Evolutionary conservation across 2,329 filamentous ascomycete species (phyloP).

Genomic region (Emericellopsis cladophorae): DNA sequence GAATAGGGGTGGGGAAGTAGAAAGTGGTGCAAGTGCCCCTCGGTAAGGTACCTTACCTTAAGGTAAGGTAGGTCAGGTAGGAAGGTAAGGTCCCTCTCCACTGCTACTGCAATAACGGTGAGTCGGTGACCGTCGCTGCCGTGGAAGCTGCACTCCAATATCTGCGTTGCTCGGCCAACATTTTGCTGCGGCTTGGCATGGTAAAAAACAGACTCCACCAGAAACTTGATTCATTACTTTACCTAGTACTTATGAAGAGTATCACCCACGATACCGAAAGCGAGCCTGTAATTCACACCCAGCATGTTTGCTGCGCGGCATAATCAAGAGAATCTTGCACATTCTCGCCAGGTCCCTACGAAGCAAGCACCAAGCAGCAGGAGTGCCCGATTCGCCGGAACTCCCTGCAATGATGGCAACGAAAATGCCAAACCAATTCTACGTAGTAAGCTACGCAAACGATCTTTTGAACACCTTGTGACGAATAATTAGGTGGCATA

Average conservation of each 20-base stretch:
- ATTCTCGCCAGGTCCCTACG: conserved; percentile 57
- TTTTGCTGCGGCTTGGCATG: too few species aligned
- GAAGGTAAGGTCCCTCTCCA: not conserved
- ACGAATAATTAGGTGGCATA: too few species aligned
- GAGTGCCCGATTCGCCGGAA: conserved; percentile 63
- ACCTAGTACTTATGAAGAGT: not conserved
- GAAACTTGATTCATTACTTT: too few species aligned
- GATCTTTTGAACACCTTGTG: too few species aligned
- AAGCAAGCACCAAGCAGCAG: conserved; percentile 81
- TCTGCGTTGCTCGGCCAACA: too few species aligned
- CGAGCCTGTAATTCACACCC: not conserved
- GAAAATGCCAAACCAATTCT: conserved; percentile 55
- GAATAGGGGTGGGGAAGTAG: conserved; percentile 16
- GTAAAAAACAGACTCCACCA: too few species aligned
- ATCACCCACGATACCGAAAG: not conserved
- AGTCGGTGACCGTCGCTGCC: too few species aligned
- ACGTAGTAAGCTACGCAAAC: conserved; percentile 11
- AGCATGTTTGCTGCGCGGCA: conserved; percentile 63
- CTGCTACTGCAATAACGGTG: too few species aligned
- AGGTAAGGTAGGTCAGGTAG: not conserved
- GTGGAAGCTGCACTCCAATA: too few species aligned
- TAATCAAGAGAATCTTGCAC: conserved; percentile 81
- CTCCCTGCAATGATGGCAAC: conserved; percentile 72
- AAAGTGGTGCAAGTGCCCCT: conserved; percentile 18
- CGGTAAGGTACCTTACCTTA: conserved; percentile 4